Evolutionary conservation across 2,329 filamentous ascomycete genomes (phyloP).

Genomic region (Bisporella sp.): DNA sequence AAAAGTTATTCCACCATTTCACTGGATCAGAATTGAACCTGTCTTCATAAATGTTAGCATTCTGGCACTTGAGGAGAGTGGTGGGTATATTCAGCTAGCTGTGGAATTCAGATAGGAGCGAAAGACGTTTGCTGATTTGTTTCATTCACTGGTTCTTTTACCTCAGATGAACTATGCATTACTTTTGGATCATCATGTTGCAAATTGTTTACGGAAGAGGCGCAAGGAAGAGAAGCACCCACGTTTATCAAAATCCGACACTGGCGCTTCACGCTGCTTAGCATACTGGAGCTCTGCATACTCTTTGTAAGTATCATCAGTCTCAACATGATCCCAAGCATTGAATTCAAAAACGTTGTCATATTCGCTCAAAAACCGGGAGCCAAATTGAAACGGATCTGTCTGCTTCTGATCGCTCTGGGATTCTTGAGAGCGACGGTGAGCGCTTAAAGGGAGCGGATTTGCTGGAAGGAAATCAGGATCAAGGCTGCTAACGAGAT

Average conservation of each 20-base stretch:
- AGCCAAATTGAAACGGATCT: constrained; percentile 95
- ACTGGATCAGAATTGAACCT: constrained; percentile 87
- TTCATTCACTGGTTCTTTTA: constrained; percentile 48
- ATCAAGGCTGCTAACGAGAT: too few species aligned
- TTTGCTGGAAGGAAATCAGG: too few species aligned
- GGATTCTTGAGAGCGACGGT: constrained; percentile 27
- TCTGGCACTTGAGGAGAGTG: constrained; percentile 4
- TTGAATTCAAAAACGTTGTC: constrained; percentile 97
- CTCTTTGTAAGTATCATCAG: constrained; percentile 79
- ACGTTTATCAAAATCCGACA: constrained; percentile 89
- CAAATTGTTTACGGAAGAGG: constrained; percentile 2
- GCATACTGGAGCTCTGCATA: constrained; percentile 80
- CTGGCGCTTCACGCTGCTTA: constrained; percentile 77
- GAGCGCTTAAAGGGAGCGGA: not conserved
- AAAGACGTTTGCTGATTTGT: constrained; percentile 52
- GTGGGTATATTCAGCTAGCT: constrained; percentile 4
- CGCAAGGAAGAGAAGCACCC: constrained; percentile 29
- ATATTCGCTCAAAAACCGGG: constrained; percentile 71
- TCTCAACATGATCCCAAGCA: constrained; percentile 97
- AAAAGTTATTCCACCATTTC: constrained; percentile 98
- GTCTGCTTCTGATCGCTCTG: constrained; percentile 73
- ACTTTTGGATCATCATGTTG: constrained; percentile 46
- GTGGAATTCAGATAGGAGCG: constrained; percentile 60
- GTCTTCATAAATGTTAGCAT: constrained; percentile 43
- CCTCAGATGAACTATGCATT: constrained; percentile 69